phyloP scores from a whole-genome alignment of 2,329 filamentous ascomycete genomes.

The Trichoderma semiorbis region DNA sequence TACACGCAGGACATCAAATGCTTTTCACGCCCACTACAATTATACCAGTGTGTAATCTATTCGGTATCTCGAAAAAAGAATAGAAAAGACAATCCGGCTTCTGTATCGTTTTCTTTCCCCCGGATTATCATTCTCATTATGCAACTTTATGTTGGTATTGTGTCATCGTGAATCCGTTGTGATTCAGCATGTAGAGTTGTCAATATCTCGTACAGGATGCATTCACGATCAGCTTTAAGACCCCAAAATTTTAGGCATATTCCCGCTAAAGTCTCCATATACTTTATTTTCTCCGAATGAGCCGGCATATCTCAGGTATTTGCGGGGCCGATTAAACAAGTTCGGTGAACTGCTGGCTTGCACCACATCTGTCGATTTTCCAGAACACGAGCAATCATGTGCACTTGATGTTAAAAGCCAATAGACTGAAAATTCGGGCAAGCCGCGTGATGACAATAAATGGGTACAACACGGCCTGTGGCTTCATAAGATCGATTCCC shows the following conservation, averaged over 20 bases:
- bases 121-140: background rate
- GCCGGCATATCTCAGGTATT: background rate
- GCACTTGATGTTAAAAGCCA: background rate
- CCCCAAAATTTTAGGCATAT: background rate
- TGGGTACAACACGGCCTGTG: background rate
- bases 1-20: too few species aligned
- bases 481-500: background rate
- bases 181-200: background rate
- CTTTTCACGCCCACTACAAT: too few species aligned
- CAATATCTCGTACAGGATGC: background rate
- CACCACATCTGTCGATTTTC: background rate
- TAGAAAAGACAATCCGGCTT: background rate
- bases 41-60: background rate
- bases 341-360: background rate
- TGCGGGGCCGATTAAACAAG: background rate
- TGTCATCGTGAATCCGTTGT: too few species aligned
- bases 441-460: background rate
- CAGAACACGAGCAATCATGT: background rate
- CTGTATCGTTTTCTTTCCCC: background rate
- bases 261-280: background rate
- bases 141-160: background rate
- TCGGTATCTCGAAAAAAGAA: background rate
- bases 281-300: background rate
- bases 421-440: background rate
- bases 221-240: background rate